Evolutionary conservation across 2,329 filamentous ascomycete genomes (phyloP), one percentile per base, ranked within the genome.

Genomic region (Aspergillus puulaauensis): DNA sequence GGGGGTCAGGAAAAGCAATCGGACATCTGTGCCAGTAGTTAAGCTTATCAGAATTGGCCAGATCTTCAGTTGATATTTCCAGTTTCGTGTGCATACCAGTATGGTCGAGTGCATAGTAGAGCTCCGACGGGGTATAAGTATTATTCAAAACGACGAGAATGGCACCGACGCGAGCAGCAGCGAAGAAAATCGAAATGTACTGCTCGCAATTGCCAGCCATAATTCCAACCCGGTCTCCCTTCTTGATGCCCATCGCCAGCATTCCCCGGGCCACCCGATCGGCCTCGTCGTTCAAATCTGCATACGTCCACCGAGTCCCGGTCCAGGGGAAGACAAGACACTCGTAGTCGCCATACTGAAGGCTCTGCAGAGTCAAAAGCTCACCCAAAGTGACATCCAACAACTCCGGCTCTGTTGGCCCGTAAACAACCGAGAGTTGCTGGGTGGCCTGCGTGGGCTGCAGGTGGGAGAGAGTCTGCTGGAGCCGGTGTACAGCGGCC

Each of bases 61-160:
- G 37, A 24, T 48, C 19, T 23, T n/a, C n/a, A 23, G 9, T 6
- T 3, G 27, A 31, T 31, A 31, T 31, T 31, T 31, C 27, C 27
- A 31, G 9, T 31, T 31, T 31, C 8, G 27, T 31, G 8, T 9
- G 37, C 79, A 64, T 74, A 88, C 86, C 85, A 15, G 88, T 86
- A 68, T 91, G 90, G 54, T 83, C 82, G 27, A 93, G 73, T 9
- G 87, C 90, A 72, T 89, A 88, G 70, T 86, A 82, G 48, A 88
- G 86, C 74, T 93, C 90, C 1, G 82, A 84, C 2, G 86, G 81
- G 1, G 90, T 93, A 70, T 93, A 93, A 0, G 89, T 93, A 75
- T 91, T 93, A 76, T 93, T 93, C 63, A 93, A 77, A 45, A 92
- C 90, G 27, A 92, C 89, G 52, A 92, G 78, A 46, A 89, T 86